Conservation (phyloP, 2,329 filamentous ascomycete genomes). For the Lithohypha guttulata region DNA sequence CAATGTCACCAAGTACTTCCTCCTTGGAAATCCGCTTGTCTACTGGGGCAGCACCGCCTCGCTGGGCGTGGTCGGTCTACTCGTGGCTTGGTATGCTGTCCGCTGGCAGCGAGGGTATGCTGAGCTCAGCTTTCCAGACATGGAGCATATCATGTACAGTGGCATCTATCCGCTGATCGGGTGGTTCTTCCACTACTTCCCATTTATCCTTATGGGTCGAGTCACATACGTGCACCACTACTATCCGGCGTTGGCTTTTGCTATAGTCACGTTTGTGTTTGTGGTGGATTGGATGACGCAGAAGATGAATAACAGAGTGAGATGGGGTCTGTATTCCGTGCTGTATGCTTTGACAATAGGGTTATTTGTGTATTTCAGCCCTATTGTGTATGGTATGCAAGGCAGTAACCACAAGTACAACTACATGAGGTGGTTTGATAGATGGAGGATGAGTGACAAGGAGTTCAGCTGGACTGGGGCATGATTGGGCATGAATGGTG, state of each 20-base stretch:
- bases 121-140: conserved; percentile 66
- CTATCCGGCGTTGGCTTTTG: conserved; percentile 96
- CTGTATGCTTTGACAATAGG: conserved; percentile 64
- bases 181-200: conserved; percentile 93
- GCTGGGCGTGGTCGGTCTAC: conserved; percentile 59
- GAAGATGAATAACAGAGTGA: conserved; percentile 51
- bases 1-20: conserved; percentile 91
- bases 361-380: conserved; percentile 81
- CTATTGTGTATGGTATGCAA: conserved; percentile 92
- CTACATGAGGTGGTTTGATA: conserved; percentile 88
- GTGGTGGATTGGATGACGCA: conserved; percentile 72
- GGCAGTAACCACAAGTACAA: conserved; percentile 72
- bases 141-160: conserved; percentile 91
- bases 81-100: conserved; percentile 74
- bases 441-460: conserved; percentile 80
- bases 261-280: conserved; percentile 83
- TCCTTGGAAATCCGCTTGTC: conserved; percentile 88
- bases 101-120: conserved; percentile 92
- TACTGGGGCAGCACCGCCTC: conserved; percentile 89
- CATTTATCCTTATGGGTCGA: conserved; percentile 94
- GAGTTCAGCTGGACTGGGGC: too few relatives aligned
- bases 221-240: conserved; percentile 99
- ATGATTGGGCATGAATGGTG: too few relatives aligned
- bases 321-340: conserved; percentile 58
- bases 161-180: conserved; percentile 84